Conservation (phyloP, 192 early-diverging fungal genomes). For the Backusella circina region DNA sequence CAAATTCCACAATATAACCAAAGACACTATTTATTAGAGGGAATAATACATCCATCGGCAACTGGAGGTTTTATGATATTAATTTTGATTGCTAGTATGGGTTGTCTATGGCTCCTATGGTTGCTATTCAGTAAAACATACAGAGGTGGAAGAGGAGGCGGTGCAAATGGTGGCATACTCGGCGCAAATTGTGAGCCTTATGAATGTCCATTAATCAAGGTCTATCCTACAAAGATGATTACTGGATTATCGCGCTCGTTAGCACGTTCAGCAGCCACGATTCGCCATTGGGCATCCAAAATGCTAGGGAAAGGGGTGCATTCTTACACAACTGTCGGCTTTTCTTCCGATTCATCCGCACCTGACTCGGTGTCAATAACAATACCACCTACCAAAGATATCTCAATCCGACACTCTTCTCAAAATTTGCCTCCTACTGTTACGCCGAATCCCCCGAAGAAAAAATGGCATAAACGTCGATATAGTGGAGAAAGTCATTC, state of each 20-base stretch:
- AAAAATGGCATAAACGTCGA: conserved; percentile 32
- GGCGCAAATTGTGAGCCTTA: neutral
- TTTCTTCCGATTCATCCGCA: neutral
- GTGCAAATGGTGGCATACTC: neutral
- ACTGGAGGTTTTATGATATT: neutral
- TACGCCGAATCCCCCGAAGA: neutral
- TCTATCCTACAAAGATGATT: neutral
- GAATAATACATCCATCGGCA: neutral
- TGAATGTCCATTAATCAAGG: neutral
- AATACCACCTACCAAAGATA: neutral
- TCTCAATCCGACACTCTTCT: neutral
- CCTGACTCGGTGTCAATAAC: neutral
- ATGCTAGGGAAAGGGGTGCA: neutral
- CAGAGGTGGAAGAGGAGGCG: neutral
- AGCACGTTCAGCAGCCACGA: neutral
- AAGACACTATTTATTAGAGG: neutral
- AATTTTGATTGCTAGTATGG: neutral
- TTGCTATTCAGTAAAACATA: neutral
- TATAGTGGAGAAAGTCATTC: conserved; percentile 35
- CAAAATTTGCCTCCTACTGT: conserved; percentile 5
- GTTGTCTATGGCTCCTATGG: neutral
- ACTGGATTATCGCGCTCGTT: neutral
- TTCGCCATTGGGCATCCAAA: conserved; percentile 25
- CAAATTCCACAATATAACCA: conserved; percentile 30
- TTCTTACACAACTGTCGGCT: neutral